These are phyloP conservation scores for Ophiocordyceps sinensis DNA, from an alignment of 2,329 filamentous ascomycete species.

Conservation along the genomic window DNA sequence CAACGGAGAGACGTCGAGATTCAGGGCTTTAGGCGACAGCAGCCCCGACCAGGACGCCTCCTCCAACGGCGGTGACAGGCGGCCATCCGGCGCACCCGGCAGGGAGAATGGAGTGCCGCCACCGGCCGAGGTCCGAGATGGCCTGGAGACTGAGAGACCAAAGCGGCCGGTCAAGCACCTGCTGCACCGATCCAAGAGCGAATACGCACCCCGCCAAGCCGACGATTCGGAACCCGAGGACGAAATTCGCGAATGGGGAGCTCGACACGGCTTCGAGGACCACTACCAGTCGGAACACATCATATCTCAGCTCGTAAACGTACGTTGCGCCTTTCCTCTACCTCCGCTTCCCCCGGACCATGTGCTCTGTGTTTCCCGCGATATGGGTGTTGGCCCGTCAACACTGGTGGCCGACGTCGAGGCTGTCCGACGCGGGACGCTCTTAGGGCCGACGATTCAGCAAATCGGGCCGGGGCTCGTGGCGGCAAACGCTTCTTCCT, in stretches of 20 bases:
- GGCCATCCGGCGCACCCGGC: constrained; percentile 31
- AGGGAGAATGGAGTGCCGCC: constrained; percentile 20
- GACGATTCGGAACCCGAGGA: constrained; percentile 26
- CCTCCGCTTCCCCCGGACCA: constrained; percentile 2
- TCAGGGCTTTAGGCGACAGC: constrained; percentile 13
- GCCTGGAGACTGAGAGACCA: constrained; percentile 20
- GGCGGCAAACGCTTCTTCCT: background rate
- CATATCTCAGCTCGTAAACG: constrained; percentile 67
- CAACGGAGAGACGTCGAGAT: constrained; percentile 16
- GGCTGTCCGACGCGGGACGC: background rate
- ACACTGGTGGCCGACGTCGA: background rate
- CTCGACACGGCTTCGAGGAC: constrained; percentile 80
- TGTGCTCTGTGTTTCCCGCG: constrained; percentile 2
- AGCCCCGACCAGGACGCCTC: constrained; percentile 13
- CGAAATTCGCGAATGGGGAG: constrained; percentile 37
- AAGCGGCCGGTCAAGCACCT: constrained; percentile 30
- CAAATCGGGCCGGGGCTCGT: background rate
- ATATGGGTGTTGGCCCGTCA: background rate
- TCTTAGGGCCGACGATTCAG: background rate
- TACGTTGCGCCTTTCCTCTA: constrained; percentile 27
- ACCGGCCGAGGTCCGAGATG: constrained; percentile 12
- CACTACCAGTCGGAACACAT: constrained; percentile 87
- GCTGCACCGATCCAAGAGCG: constrained; percentile 43
- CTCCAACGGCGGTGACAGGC: constrained; percentile 18
- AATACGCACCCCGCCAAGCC: constrained; percentile 30